These are phyloP conservation scores for Phytophthora sp. DNA, from an alignment of 352 stramenopile species.

Conservation along the genomic window DNA sequence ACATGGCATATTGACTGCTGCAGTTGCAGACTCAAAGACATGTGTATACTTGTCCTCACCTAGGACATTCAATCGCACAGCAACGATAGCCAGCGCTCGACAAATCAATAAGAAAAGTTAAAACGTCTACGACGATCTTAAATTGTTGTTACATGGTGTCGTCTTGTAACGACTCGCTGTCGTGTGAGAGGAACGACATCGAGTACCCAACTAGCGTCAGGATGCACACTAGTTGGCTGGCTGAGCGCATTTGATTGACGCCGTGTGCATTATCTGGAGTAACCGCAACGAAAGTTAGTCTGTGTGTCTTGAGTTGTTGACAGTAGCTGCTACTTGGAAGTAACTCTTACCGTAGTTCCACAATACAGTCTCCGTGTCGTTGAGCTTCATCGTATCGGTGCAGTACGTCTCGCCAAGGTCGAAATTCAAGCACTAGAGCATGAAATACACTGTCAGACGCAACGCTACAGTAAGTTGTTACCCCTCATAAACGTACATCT, in stretches of 20 bases:
- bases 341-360: slow-evolving; percentile 71
- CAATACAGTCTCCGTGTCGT: slow-evolving; percentile 62
- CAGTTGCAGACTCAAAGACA: no score
- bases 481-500: slow-evolving; percentile 19
- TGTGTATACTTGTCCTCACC: no score
- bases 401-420: slow-evolving; percentile 64
- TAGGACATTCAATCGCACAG: no score
- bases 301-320: not conserved
- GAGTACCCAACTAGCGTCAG: slow-evolving; percentile 57
- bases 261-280: slow-evolving; percentile 30
- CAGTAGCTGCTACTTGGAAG: not conserved
- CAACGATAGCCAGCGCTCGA: no score
- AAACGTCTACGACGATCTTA: no score
- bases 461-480: not conserved
- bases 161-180: slow-evolving; percentile 34
- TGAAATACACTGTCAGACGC: not conserved
- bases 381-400: slow-evolving; percentile 54
- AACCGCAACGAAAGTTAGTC: not conserved
- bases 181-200: slow-evolving; percentile 53
- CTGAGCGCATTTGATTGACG: slow-evolving; percentile 59
- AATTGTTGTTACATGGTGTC: slow-evolving; percentile 12
- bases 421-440: slow-evolving; percentile 46
- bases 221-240: slow-evolving; percentile 50
- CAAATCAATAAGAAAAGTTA: no score
- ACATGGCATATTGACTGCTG: no score